A percentile compares a stretch with the other conserved stretches of the same genome.
Evolutionary conservation across 306 rosid species (phyloP).

Genomic region (Rosa multiflora): DNA sequence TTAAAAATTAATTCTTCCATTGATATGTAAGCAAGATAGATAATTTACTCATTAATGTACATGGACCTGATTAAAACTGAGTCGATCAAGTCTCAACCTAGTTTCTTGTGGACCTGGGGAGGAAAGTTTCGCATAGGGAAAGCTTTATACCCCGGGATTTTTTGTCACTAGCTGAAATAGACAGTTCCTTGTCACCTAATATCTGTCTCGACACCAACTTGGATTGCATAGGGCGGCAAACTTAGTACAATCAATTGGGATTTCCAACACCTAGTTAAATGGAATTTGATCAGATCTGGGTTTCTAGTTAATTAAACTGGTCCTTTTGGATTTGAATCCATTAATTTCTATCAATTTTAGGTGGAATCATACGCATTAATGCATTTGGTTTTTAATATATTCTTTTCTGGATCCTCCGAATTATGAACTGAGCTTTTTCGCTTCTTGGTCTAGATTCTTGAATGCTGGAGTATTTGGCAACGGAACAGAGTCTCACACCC

Average conservation of each 20-base stretch:
- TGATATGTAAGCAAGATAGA: too few relatives aligned
- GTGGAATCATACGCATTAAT: background rate
- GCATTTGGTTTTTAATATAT: background rate
- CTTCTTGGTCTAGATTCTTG: slow-evolving; percentile 55
- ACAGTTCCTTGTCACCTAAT: background rate
- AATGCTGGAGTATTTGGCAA: slow-evolving; percentile 87
- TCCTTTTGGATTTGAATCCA: background rate
- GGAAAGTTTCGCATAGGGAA: too few relatives aligned
- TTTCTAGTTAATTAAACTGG: background rate
- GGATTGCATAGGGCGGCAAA: background rate
- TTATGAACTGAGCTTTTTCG: background rate
- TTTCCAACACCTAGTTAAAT: background rate
- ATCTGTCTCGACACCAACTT: background rate
- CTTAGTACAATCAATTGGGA: background rate
- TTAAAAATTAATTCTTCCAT: too few relatives aligned
- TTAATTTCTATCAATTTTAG: background rate
- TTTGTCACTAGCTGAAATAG: background rate
- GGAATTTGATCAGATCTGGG: background rate
- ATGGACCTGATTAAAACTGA: too few relatives aligned
- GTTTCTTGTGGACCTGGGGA: too few relatives aligned
- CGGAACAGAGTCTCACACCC: slow-evolving; percentile 65
- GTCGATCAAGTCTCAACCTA: too few relatives aligned
- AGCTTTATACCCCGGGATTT: background rate
- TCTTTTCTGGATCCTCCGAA: background rate
- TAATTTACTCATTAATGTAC: too few relatives aligned